Conservation (phyloP, 2,329 filamentous ascomycete species). For the Fusarium sp. region DNA sequence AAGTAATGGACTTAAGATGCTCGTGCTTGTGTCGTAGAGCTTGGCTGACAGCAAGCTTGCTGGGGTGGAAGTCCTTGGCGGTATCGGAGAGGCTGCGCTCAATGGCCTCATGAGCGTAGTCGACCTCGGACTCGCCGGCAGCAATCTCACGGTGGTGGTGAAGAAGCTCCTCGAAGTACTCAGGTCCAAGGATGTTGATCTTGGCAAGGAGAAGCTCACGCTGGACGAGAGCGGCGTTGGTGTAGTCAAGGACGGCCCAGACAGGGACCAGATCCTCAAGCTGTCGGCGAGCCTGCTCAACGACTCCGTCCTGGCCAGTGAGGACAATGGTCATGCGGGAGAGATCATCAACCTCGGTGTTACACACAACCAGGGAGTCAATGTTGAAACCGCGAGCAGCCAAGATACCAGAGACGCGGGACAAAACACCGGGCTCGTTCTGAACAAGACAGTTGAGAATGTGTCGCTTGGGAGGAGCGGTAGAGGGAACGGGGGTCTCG, state of each 20-base stretch:
- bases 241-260: constrained; percentile 98
- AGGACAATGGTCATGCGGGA: constrained; percentile 99
- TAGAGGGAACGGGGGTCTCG: constrained; percentile 90
- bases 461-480: constrained; percentile 89
- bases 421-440: constrained; percentile 97
- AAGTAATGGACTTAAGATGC: constrained; percentile 95
- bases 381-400: constrained; percentile 99
- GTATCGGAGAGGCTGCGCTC: constrained; percentile 59
- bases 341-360: constrained; percentile 95
- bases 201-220: constrained; percentile 95
- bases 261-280: constrained; percentile 97
- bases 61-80: constrained; percentile 85
- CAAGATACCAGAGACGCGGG: constrained; percentile 94
- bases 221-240: constrained; percentile 90
- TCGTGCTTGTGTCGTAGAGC: constrained; percentile 97
- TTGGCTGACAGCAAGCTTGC: constrained; percentile 85
- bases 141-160: constrained; percentile 94
- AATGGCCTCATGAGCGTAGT: constrained; percentile 56
- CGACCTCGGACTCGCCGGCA: constrained; percentile 59
- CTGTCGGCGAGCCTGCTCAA: constrained; percentile 95
- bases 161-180: constrained; percentile 97
- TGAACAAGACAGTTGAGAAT: constrained; percentile 98
- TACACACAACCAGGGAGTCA: constrained; percentile 96
- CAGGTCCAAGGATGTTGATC: constrained; percentile 94
- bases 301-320: constrained; percentile 94